phyloP scores from a whole-genome alignment of 1,284 basidiomycete species.

The Cerioporus squamosus region DNA sequence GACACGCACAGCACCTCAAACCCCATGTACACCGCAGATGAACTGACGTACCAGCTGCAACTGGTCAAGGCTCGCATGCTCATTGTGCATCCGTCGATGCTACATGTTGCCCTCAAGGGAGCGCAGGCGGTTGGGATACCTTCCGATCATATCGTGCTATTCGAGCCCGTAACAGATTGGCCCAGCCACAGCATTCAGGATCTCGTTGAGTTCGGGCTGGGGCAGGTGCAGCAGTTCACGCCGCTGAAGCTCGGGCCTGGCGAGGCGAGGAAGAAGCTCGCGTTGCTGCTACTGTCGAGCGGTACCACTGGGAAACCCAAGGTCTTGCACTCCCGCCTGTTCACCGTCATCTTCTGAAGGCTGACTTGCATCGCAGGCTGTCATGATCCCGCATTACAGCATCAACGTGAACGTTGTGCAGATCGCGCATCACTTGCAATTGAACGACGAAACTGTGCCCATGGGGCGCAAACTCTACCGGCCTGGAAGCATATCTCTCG shows the following conservation, averaged over 20 bases:
- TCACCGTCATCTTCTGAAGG: too few relatives aligned
- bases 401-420: slow-evolving; percentile 71
- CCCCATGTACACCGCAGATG: too few relatives aligned
- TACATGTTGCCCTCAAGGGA: slow-evolving; percentile 53
- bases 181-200: not conserved
- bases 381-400: slow-evolving; percentile 69
- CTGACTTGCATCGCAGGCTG: slow-evolving; percentile 51
- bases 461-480: slow-evolving; percentile 43
- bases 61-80: slow-evolving; percentile 57
- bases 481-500: slow-evolving; percentile 58
- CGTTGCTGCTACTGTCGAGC: slow-evolving; percentile 75
- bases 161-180: slow-evolving; percentile 40
- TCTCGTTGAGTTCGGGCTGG: slow-evolving; percentile 48
- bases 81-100: slow-evolving; percentile 54
- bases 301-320: slow-evolving; percentile 84
- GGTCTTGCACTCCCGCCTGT: slow-evolving; percentile 47
- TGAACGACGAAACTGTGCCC: slow-evolving; percentile 43
- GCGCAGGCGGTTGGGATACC: slow-evolving; percentile 51
- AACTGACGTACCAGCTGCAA: slow-evolving; percentile 47
- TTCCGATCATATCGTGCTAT: slow-evolving; percentile 53
- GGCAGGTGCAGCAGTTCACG: slow-evolving; percentile 47
- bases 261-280: slow-evolving; percentile 66
- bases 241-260: slow-evolving; percentile 52
- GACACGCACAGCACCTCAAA: slow-evolving; percentile 52
- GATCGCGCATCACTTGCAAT: slow-evolving; percentile 49